phyloP scores from a whole-genome alignment of 2,329 filamentous ascomycete genomes.

The Keithomyces neogunnii region DNA sequence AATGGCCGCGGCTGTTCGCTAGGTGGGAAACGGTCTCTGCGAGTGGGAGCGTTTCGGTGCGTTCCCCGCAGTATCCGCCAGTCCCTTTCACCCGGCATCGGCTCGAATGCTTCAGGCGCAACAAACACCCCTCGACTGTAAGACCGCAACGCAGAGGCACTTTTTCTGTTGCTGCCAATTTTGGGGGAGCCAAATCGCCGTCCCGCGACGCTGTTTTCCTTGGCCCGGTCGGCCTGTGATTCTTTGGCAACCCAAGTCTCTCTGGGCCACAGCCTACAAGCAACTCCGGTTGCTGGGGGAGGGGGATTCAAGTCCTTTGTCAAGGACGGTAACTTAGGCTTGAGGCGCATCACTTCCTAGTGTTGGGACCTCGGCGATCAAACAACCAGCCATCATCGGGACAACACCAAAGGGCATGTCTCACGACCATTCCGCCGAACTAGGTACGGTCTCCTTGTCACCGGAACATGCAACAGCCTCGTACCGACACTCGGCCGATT shows the following conservation, averaged over 20 bases:
- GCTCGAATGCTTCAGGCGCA: conserved; percentile 4
- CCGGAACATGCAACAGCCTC: conserved; percentile 28
- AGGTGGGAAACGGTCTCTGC: conserved; percentile 46
- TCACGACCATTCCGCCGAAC: conserved; percentile 37
- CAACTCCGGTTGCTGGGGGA: conserved; percentile 4
- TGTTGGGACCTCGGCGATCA: neutral
- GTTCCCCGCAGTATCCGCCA: conserved; percentile 48
- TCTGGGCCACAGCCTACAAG: conserved; percentile 1
- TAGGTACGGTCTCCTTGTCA: conserved; percentile 19
- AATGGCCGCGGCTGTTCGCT: conserved; percentile 51
- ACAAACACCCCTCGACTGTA: neutral
- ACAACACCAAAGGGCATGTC: conserved; percentile 33
- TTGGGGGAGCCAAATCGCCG: neutral
- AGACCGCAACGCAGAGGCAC: neutral
- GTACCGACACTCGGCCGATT: conserved; percentile 22
- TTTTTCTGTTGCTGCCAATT: neutral
- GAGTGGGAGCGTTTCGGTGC: conserved; percentile 36
- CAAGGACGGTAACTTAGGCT: neutral
- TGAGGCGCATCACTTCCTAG: neutral
- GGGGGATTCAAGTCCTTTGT: conserved; percentile 1
- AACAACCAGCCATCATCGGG: neutral
- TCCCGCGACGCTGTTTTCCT: neutral
- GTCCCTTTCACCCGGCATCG: conserved; percentile 10
- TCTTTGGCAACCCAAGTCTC: neutral
- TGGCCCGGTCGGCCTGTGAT: conserved; percentile 6